Percentiles rank a stretch among this genome's conserved stretches.
Conservation (phyloP, 768 basidiomycete genomes). For the Hydnomerulius pinastri region DNA sequence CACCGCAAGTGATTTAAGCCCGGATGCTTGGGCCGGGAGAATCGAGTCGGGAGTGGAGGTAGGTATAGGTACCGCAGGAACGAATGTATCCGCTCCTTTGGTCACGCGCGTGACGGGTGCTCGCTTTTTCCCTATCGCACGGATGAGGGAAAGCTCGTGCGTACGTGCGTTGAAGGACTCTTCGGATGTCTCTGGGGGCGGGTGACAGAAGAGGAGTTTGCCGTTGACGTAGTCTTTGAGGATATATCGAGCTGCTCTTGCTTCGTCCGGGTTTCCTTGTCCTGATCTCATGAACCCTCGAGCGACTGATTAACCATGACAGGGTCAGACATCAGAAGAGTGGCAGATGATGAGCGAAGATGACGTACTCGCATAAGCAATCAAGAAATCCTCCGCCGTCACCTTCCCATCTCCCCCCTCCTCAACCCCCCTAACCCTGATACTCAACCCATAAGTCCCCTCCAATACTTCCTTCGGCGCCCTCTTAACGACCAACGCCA, state of each 20-base stretch:
- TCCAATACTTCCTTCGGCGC: conserved; percentile 86
- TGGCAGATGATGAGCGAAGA: background rate
- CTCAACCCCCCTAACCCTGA: conserved; percentile 62
- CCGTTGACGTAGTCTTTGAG: conserved; percentile 98
- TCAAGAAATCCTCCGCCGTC: conserved; percentile 78
- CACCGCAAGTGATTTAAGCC: conserved; percentile 61
- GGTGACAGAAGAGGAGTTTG: conserved; percentile 86
- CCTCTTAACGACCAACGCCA: conserved; percentile 72
- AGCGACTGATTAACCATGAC: conserved; percentile 68
- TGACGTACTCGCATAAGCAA: conserved; percentile 89
- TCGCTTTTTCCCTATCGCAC: conserved; percentile 76
- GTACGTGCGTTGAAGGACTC: conserved; percentile 75
- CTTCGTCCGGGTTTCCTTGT: conserved; percentile 97
- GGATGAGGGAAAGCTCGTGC: conserved; percentile 57
- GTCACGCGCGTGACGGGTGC: conserved; percentile 86
- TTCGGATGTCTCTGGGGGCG: conserved; percentile 72
- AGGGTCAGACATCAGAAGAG: conserved; percentile 16
- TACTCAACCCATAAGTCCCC: conserved; percentile 82
- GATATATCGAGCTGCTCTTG: conserved; percentile 87
- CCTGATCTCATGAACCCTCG: conserved; percentile 91
- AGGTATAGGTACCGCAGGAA: conserved; percentile 34
- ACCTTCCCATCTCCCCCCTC: conserved; percentile 83
- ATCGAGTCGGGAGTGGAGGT: conserved; percentile 8
- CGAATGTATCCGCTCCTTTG: conserved; percentile 82
- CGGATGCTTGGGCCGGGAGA: conserved; percentile 34